phyloP scores from a whole-genome alignment of 2,329 filamentous ascomycete species.

The Talaromyces atroroseus region DNA sequence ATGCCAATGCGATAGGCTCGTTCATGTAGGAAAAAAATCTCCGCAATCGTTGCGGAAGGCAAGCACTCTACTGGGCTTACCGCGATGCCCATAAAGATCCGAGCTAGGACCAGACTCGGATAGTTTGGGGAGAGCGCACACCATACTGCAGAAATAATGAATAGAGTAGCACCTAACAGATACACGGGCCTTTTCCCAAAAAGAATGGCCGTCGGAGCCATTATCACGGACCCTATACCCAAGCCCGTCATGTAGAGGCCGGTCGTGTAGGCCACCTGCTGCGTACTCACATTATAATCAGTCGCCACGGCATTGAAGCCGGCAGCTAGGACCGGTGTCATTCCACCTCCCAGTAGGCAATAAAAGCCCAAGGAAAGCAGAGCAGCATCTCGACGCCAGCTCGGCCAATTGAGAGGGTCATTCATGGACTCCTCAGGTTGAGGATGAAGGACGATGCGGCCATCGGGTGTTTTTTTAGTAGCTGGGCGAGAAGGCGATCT shows the following conservation, averaged over 20 bases:
- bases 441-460: constrained; percentile 79
- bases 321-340: constrained; percentile 83
- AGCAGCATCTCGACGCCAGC: constrained; percentile 72
- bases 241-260: constrained; percentile 93
- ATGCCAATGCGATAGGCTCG: constrained; percentile 88
- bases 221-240: constrained; percentile 75
- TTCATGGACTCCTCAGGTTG: constrained; percentile 88
- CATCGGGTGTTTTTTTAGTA: constrained; percentile 72
- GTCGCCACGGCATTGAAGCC: constrained; percentile 77
- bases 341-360: constrained; percentile 87
- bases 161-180: constrained; percentile 68
- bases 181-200: constrained; percentile 91
- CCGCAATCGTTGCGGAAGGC: constrained; percentile 87
- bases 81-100: constrained; percentile 81
- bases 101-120: constrained; percentile 68
- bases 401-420: constrained; percentile 88
- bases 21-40: constrained; percentile 95
- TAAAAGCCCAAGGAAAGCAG: constrained; percentile 82
- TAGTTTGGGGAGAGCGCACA: constrained; percentile 80
- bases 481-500: constrained; percentile 33
- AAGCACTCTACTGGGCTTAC: constrained; percentile 89
- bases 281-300: constrained; percentile 60
- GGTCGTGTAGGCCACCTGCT: constrained; percentile 77
- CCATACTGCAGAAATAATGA: constrained; percentile 73
- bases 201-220: constrained; percentile 84